Evolutionary conservation across 345 rosid species (phyloP), one percentile per base, ranked within the genome.

Genomic region (Eutrema japonicum): DNA sequence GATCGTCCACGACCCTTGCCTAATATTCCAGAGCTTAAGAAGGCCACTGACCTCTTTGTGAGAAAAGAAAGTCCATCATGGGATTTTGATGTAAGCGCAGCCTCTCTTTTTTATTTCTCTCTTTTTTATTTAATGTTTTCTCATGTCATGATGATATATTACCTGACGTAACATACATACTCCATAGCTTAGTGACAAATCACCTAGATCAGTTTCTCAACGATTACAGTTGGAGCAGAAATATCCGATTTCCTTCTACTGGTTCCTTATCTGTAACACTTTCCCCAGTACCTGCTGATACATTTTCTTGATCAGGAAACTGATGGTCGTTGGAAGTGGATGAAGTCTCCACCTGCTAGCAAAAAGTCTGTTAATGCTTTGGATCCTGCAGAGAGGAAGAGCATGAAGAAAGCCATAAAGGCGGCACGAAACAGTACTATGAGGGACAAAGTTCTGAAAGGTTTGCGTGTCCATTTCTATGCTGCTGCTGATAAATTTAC

Each of bases 1-100:
- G 96, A 88, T 68, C 83, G 79, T 38, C 91, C 91, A 7, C 82
- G 96, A 51, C 77, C 88, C 49, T 59, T 88, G 79, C 94, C 90
- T 0, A 35, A 3, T 10, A 71, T 90, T 43, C 58, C 72, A 58
- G 96, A 90, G 78, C 67, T 87, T 14, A 59, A 81, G 41, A 67
- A 63, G 30, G 92, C 87, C 9, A 61, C 26, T 49, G 90, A 90
- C 36, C 30, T 82, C 30, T 82, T 79, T 2, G 92, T 75, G 56
- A 84, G 94, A 74, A 71, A 79, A 29, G 89, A 76, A 35, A 68
- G 68, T 50, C 89, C 96, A 12, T 74, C 89, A 30, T 90, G 96
- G 96, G 89, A 86, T 60, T 86, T 80, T 71, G 86, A 86, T 69
- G 96, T 86, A 73, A 83, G 67, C 64, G 29, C 27, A 71, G 54